A percentile compares a stretch with the other conserved stretches of the same genome.
Evolutionary conservation across 179 eudicot genomes (phyloP).

Genomic region (Spergularia azorica): DNA sequence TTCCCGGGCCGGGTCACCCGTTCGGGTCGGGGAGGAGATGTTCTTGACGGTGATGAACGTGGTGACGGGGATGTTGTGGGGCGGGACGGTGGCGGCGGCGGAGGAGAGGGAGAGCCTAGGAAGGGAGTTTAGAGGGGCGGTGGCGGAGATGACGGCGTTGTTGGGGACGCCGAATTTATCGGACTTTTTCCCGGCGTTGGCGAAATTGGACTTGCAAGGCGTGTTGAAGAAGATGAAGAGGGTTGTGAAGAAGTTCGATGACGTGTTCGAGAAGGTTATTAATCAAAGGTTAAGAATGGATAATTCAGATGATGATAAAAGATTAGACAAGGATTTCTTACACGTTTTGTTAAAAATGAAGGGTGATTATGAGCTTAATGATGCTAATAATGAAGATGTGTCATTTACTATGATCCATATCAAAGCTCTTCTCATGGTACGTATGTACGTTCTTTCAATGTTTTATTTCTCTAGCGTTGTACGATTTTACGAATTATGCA

Average conservation of each 20-base stretch:
- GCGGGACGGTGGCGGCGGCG: constrained; percentile 44
- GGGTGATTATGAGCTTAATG: constrained; percentile 32
- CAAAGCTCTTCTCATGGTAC: constrained; percentile 66
- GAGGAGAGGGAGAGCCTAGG: constrained; percentile 42
- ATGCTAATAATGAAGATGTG: constrained; percentile 28
- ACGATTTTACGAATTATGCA: too few relatives aligned
- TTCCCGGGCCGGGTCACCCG: constrained; percentile 28
- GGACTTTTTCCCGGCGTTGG: constrained; percentile 49
- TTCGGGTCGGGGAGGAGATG: constrained; percentile 51
- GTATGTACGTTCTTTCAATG: constrained; percentile 23
- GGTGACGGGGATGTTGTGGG: constrained; percentile 71
- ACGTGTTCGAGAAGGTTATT: constrained; percentile 44
- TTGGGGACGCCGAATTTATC: constrained; percentile 45
- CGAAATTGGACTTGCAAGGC: constrained; percentile 50
- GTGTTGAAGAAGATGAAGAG: constrained; percentile 35
- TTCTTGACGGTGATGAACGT: constrained; percentile 50
- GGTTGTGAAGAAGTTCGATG: constrained; percentile 36
- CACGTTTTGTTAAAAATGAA: constrained; percentile 49
- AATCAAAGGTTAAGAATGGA: constrained; percentile 32
- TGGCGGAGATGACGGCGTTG: constrained; percentile 31
- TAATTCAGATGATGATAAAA: neutral
- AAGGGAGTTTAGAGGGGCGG: constrained; percentile 41
- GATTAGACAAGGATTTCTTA: constrained; percentile 43
- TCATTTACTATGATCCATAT: constrained; percentile 52
- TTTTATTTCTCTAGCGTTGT: too few relatives aligned